These are phyloP conservation scores for Tricholoma terreum DNA, from an alignment of 768 basidiomycete genomes.

Conservation along the genomic window DNA sequence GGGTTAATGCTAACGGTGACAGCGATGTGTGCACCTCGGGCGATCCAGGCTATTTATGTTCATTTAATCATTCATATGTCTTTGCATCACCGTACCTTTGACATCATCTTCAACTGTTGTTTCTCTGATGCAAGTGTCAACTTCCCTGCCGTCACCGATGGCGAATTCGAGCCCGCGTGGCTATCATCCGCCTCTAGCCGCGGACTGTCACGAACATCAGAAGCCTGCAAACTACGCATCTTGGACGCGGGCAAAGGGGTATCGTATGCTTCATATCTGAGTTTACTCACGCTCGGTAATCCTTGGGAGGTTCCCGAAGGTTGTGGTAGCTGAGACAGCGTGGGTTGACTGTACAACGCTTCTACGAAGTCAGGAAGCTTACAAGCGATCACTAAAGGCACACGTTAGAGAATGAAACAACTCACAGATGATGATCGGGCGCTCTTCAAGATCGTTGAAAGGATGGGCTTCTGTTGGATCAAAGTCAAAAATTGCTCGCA, in stretches of 20 bases:
- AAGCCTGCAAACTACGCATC: slow-evolving; percentile 31
- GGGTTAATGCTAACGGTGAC: not conserved
- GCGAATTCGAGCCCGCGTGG: slow-evolving; percentile 19
- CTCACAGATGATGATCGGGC: slow-evolving; percentile 58
- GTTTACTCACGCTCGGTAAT: slow-evolving; percentile 38
- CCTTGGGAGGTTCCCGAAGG: slow-evolving; percentile 15
- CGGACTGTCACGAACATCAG: slow-evolving; percentile 32
- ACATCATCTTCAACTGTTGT: slow-evolving; percentile 26
- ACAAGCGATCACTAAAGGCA: not conserved
- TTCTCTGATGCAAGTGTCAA: slow-evolving; percentile 39
- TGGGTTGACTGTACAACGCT: slow-evolving; percentile 32
- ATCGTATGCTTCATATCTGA: slow-evolving; percentile 73
- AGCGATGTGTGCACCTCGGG: not conserved
- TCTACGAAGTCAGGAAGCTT: slow-evolving; percentile 73
- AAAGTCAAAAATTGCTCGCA: slow-evolving; percentile 66
- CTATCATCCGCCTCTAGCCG: slow-evolving; percentile 33
- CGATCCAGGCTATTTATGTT: not conserved
- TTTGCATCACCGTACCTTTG: slow-evolving; percentile 15
- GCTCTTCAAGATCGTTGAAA: slow-evolving; percentile 45
- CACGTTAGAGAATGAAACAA: slow-evolving; percentile 4
- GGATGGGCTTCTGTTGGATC: slow-evolving; percentile 38
- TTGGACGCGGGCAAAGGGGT: slow-evolving; percentile 52
- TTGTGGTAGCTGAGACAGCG: slow-evolving; percentile 9
- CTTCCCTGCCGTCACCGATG: slow-evolving; percentile 43
- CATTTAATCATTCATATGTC: not conserved